phyloP scores from a whole-genome alignment of 345 rosid genomes.

The Linum usitatissimum region DNA sequence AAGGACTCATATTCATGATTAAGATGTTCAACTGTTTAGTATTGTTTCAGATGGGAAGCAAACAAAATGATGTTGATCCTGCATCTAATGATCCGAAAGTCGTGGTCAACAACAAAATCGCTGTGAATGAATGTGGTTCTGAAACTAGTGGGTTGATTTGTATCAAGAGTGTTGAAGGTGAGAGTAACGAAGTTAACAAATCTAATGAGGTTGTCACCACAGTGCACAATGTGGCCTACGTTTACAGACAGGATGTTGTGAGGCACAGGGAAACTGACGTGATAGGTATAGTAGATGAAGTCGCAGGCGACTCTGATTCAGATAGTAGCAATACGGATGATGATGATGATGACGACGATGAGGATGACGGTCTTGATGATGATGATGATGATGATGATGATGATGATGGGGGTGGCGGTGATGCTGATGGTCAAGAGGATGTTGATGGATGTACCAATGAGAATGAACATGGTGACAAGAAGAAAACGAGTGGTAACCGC shows the following conservation, averaged over 20 bases:
- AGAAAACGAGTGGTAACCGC: slow-evolving; percentile 20
- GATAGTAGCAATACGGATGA: slow-evolving; percentile 58
- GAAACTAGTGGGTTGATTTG: slow-evolving; percentile 15
- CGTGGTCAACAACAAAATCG: slow-evolving; percentile 13
- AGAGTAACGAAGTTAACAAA: slow-evolving; percentile 18
- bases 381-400: slow-evolving; percentile 21
- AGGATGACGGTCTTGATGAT: slow-evolving; percentile 33
- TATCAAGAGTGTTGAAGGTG: slow-evolving; percentile 10
- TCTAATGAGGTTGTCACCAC: slow-evolving; percentile 22
- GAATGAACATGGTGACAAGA: slow-evolving; percentile 16
- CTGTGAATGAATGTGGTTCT: slow-evolving; percentile 19
- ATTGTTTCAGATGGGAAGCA: slow-evolving; percentile 47
- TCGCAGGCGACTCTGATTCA: slow-evolving; percentile 89
- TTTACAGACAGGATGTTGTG: slow-evolving; percentile 79
- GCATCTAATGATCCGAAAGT: slow-evolving; percentile 18
- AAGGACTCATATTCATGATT: not conserved
- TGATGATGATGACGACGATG: slow-evolving; percentile 33
- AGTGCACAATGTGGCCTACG: slow-evolving; percentile 29
- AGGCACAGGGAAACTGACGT: slow-evolving; percentile 39
- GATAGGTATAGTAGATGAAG: slow-evolving; percentile 82
- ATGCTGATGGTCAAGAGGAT: slow-evolving; percentile 20
- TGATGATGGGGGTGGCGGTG: slow-evolving; percentile 21
- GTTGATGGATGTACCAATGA: slow-evolving; percentile 24
- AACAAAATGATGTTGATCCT: slow-evolving; percentile 27
- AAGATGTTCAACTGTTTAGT: not conserved